Evolutionary conservation across 1,284 basidiomycete species (phyloP).

Genomic region (Pascua sp.): DNA sequence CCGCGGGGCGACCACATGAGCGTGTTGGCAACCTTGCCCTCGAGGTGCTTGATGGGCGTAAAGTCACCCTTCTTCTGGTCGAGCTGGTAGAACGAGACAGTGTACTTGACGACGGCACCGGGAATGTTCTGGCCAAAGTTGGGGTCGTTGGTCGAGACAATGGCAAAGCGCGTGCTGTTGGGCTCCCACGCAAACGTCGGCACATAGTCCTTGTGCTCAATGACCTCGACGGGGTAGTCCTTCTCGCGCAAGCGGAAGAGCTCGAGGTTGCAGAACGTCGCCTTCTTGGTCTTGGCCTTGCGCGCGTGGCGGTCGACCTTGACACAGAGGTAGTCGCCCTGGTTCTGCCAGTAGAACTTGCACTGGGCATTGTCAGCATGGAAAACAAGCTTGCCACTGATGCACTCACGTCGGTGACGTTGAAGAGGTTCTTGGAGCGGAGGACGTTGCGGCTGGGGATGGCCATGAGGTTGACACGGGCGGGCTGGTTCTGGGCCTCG

Average conservation of each 20-base stretch:
- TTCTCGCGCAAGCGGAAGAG: slow-evolving; percentile 98
- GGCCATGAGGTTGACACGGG: slow-evolving; percentile 86
- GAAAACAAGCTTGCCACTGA: no score
- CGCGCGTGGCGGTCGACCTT: slow-evolving; percentile 88
- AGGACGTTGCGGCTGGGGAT: slow-evolving; percentile 82
- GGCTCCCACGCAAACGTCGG: slow-evolving; percentile 99
- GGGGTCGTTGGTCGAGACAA: slow-evolving; percentile 91
- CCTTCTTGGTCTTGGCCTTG: slow-evolving; percentile 94
- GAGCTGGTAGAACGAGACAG: slow-evolving; percentile 93
- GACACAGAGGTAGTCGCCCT: slow-evolving; percentile 97
- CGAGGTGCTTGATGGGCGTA: slow-evolving; percentile 75
- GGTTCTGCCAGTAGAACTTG: slow-evolving; percentile 98
- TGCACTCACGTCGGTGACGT: slow-evolving; percentile 82
- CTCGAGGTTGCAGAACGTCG: slow-evolving; percentile 97
- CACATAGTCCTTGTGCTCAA: slow-evolving; percentile 95
- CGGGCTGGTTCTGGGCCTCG: slow-evolving; percentile 93
- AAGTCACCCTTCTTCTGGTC: slow-evolving; percentile 98
- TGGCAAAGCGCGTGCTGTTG: slow-evolving; percentile 89
- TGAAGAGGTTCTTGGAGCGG: slow-evolving; percentile 96
- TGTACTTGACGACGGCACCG: slow-evolving; percentile 91
- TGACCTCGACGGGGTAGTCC: slow-evolving; percentile 95
- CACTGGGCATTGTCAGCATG: slow-evolving; percentile 50
- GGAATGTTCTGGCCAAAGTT: slow-evolving; percentile 85
- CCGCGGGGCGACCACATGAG: slow-evolving; percentile 97
- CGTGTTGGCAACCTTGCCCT: slow-evolving; percentile 86